phyloP scores from a whole-genome alignment of 352 stramenopile genomes.

The Phytophthora agathidicida region DNA sequence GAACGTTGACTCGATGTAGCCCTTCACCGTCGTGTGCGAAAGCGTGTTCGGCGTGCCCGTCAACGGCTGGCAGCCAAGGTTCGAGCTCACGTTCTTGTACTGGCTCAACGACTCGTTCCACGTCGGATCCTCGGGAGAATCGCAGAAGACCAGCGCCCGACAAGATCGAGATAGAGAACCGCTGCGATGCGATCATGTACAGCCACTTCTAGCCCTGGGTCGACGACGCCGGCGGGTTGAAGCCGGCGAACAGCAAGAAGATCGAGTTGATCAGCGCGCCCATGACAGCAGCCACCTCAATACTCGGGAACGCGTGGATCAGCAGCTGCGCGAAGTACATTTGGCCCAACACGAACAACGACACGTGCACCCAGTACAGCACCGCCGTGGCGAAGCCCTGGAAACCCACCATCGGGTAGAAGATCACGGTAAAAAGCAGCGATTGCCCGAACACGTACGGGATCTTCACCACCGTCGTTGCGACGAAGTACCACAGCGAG shows the following conservation, averaged over 20 bases:
- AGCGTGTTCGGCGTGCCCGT: not conserved
- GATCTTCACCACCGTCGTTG: conserved; percentile 7
- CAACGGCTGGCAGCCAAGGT: not conserved
- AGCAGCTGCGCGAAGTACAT: too few relatives aligned
- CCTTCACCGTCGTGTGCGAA: conserved; percentile 7
- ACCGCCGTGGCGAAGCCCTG: conserved; percentile 5
- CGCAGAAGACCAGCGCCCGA: too few relatives aligned
- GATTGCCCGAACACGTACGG: conserved; percentile 1
- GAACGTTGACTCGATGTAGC: conserved; percentile 3
- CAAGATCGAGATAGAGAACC: not conserved
- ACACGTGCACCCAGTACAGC: too few relatives aligned
- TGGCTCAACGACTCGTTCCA: too few relatives aligned
- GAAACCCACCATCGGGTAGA: conserved; percentile 9
- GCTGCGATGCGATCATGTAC: not conserved
- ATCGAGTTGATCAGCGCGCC: too few relatives aligned
- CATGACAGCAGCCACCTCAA: too few relatives aligned
- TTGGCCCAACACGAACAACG: too few relatives aligned
- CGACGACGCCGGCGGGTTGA: conserved; percentile 3
- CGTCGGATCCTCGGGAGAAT: too few relatives aligned
- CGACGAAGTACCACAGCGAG: conserved; percentile 19
- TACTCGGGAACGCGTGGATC: too few relatives aligned
- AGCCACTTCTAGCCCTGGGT: conserved; percentile 6
- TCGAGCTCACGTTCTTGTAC: conserved; percentile 4
- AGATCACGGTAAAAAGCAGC: conserved; percentile 2
- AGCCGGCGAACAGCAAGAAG: conserved; percentile 4